A percentile compares a stretch with the other conserved stretches of the same genome.
phyloP scores from a whole-genome alignment of 345 rosid genomes.

The Durio zibethinus region DNA sequence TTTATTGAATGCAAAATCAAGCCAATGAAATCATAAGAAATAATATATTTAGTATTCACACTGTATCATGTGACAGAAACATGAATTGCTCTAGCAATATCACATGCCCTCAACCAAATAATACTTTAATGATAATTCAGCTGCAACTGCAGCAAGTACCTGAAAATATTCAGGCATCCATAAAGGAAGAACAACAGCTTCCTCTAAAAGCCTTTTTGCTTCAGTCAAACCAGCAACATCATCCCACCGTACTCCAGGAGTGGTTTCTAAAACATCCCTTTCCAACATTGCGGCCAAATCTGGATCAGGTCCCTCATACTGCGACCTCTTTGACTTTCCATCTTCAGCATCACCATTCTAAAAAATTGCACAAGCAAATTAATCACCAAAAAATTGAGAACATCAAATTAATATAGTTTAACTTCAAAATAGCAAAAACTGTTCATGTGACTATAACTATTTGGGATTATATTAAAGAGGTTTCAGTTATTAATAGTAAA shows the following conservation, averaged over 20 bases:
- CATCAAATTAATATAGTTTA: neutral
- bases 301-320: constrained; percentile 96
- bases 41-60: neutral
- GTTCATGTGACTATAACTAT: neutral
- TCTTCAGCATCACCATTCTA: constrained; percentile 95
- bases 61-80: neutral
- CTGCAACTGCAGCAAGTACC: constrained; percentile 41
- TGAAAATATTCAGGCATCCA: constrained; percentile 99
- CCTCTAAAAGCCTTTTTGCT: constrained; percentile 98
- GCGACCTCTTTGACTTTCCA: constrained; percentile 73
- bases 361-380: constrained; percentile 25
- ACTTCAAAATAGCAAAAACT: neutral
- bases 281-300: constrained; percentile 99
- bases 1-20: constrained; percentile 13
- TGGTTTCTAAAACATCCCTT: constrained; percentile 97
- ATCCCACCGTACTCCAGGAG: constrained; percentile 98
- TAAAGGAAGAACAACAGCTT: constrained; percentile 99
- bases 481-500: neutral
- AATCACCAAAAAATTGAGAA: constrained; percentile 4
- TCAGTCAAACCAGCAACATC: constrained; percentile 99
- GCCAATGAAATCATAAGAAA: neutral
- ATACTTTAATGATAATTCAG: constrained; percentile 3
- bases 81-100: neutral
- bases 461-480: neutral
- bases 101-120: neutral